Evolutionary conservation across 352 stramenopile genomes (phyloP), one percentile per base, ranked within the genome.

Genomic region (Phytophthora tentaculata): DNA sequence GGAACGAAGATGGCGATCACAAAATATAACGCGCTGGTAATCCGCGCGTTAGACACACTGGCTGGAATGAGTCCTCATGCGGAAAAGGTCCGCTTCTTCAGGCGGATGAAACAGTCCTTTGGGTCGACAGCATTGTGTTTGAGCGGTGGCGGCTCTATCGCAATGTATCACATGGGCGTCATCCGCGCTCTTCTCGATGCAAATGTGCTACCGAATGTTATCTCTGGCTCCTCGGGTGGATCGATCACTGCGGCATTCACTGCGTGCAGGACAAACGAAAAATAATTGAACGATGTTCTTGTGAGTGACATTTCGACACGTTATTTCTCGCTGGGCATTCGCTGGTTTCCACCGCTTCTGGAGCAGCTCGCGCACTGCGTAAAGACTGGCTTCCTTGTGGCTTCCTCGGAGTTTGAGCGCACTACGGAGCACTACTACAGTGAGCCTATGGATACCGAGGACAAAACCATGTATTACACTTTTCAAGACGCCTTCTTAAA

Each of bases 81-180:
- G 1, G 76, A 92, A 39, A 92, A 88, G 50, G 28, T 67, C 26
- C 48, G 51, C 1, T 91, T 89, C 41, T 91, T 94, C 60, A 55
- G 76, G 5, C 74, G 78, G 23, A 70, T 89, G 29, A 86, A 89
- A 56, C 76, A 89, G n/a, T 88, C 95, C 56, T 93, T 98, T 55
- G 94, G 95, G 0, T 84, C 86, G 6, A 97, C 94, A 5, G 95
- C 93, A 14, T 71, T 99, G 14, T 98, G 95, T 77, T 75, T 98
- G 9, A 96, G 83, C 13, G 96, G 95, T 47, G 96, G 95, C 16
- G 94, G 95, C n/a, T 87, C 66, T 61, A 96, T 92, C 61, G 88
- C 91, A 1, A 98, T 99, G 94, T 98, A 98, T 66, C 96, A 98
- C 79, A 86, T 98, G 64, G 96, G 96, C 26, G 91, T 97, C 10